Evolutionary conservation across 2,329 filamentous ascomycete genomes (phyloP), one percentile per base, ranked within the genome.

Genomic region (Nigrograna mackinnonii): DNA sequence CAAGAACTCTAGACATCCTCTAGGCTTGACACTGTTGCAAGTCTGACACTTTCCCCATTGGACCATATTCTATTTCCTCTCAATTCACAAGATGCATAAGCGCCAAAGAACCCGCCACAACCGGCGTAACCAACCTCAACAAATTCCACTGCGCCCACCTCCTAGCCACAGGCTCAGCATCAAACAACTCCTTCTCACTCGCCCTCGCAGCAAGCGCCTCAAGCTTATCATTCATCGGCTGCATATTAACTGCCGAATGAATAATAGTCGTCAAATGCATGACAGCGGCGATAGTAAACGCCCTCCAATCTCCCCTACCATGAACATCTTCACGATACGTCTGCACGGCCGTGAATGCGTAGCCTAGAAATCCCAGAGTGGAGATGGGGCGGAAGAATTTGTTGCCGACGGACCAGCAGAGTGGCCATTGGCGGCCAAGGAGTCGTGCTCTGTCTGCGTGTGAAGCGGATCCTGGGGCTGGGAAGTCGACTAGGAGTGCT

Each of bases 351-450:
- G 71, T 63, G 50, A 72, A 77, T 4, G 63, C 69, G 50, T 78
- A 78, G 21, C 75, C 75, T 12, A 77, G 52, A 45, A 76, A 71
- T 16, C 74, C 73, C 2, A 78, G 58, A 1, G 72, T 73, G 43
- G 69, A 73, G 44, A 78, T 77, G n/a, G 75, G 75, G 2, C 76
- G 69, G 62, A 79, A 77, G 63, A 78, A 76, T 21, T 67, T 60
- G 57, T 77, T 78, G 43, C 75, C 75, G 7, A 76, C 70, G n/a
- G 61, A 62, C 74, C 74, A 78, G 63, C 74, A 76, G 20, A 73
- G 62, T 14, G 73, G 72, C 75, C 75, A 78, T 61, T 78, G 74
- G 9, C 67, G 65, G 20, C 73, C 75, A 4, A 79, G 71, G 22
- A 75, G 68, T 19, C 63, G 67, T 14, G 73, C 72, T 46, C 73